Percentiles rank a stretch among this genome's conserved stretches.
phyloP scores from a whole-genome alignment of 495 filamentous ascomycete genomes.

The Aspergillus funiculosus region DNA sequence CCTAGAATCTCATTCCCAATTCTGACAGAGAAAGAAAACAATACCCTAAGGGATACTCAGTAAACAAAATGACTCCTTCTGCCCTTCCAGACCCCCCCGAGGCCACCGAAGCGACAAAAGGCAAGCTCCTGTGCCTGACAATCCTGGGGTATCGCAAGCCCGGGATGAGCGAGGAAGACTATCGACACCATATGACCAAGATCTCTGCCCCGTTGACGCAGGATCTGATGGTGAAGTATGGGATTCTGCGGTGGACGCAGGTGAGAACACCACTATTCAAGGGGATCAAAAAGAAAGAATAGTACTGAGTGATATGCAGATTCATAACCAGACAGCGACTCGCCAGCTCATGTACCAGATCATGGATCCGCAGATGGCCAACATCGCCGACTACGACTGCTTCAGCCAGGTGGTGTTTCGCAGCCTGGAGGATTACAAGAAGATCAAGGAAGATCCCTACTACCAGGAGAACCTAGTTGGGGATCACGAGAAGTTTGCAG shows the following conservation, averaged over 20 bases:
- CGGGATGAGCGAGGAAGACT: slow-evolving; percentile 47
- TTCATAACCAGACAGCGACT: slow-evolving; percentile 35
- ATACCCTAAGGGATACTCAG: too few species aligned
- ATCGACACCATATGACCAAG: slow-evolving; percentile 43
- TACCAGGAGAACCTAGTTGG: slow-evolving; percentile 33
- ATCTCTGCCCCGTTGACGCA: slow-evolving; percentile 38
- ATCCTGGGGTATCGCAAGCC: slow-evolving; percentile 45
- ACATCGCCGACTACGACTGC: slow-evolving; percentile 44
- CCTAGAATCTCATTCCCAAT: too few species aligned
- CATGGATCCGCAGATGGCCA: slow-evolving; percentile 33
- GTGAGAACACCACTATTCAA: slow-evolving; percentile 19
- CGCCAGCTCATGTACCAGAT: slow-evolving; percentile 35
- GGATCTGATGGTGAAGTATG: slow-evolving; percentile 43
- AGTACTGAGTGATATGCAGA: slow-evolving; percentile 10
- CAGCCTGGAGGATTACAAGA: slow-evolving; percentile 37
- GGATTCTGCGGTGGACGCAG: slow-evolving; percentile 34
- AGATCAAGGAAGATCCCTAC: slow-evolving; percentile 33
- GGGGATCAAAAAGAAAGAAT: too few species aligned
- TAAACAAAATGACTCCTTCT: slow-evolving; percentile 8
- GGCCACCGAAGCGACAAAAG: neutral
- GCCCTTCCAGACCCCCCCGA: neutral
- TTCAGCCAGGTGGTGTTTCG: slow-evolving; percentile 43
- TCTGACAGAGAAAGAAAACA: too few species aligned
- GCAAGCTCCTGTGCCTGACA: slow-evolving; percentile 35
- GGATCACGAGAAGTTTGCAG: slow-evolving; percentile 46